Evolutionary conservation across 2,329 filamentous ascomycete species (phyloP), one percentile per base, ranked within the genome.

Genomic region (Monosporascus sp.): DNA sequence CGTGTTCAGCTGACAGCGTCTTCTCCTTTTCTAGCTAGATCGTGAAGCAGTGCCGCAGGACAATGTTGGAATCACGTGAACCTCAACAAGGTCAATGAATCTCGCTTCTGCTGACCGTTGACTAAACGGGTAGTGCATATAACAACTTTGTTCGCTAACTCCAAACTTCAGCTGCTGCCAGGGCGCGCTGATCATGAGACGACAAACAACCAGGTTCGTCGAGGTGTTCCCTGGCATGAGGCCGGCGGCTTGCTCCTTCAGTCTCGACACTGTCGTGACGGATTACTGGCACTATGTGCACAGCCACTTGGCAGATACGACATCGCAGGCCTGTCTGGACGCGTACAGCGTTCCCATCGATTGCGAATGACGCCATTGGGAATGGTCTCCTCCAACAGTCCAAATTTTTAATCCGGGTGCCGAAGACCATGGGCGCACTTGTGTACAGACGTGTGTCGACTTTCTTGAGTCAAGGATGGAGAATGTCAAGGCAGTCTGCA

Each of bases 231-330:
- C 31, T 35, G 31, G 31, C 31, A 35, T 35, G 31, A 35, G 31
- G n/a, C 56, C 43, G 9, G 54, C 51, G n/a, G n/a, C 51, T 5
- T 49, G 49, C 50, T 80, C 54, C 62, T 71, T 68, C 57, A 65
- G 59, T 43, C 63, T 69, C 51, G 58, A 69, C 51, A 60, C 53
- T 27, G 55, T 58, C 49, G 64, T 64, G 24, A 62, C 58, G 31
- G 65, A 64, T 49, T 54, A 37, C 14, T 68, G 64, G 65, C 61
- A 63, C 53, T 67, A 66, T 43, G 61, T 61, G 52, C 56, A 60
- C 51, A 66, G 63, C 47, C 65, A 66, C 52, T 48, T 69, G 3
- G 64, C 62, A 36, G 54, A 57, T 39, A 64, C 61, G 8, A 69
- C 66, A 2, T 69, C 64, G 14, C 51, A 63, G 31, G 56, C 58